Percentiles rank a stretch among this genome's conserved stretches.
Conservation (phyloP, 495 filamentous ascomycete species). For the Hyphodiscus hymeniophilus region DNA sequence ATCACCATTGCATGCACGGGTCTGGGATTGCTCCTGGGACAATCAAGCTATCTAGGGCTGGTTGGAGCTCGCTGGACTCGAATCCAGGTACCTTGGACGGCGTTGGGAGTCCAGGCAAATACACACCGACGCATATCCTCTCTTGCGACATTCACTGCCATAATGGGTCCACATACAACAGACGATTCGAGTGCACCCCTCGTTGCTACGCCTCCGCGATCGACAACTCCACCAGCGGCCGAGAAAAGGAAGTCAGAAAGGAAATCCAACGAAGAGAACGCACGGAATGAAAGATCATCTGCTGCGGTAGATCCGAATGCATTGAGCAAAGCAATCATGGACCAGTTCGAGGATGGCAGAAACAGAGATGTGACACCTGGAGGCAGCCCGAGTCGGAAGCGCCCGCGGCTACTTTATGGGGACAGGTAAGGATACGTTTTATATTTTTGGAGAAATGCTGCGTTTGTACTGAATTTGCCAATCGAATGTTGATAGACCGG, state of each 20-base stretch:
- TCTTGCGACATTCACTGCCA: conserved; percentile 1
- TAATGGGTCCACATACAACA: conserved; percentile 13
- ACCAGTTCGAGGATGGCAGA: conserved; percentile 51
- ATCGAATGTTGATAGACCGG: too few species aligned
- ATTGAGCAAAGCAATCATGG: conserved; percentile 51
- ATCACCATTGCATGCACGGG: conserved; percentile 1
- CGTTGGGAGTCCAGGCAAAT: neutral
- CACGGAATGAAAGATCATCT: conserved; percentile 8
- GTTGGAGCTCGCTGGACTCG: neutral
- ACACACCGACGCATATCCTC: neutral
- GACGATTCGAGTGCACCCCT: conserved; percentile 12
- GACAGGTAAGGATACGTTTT: conserved; percentile 21
- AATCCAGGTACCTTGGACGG: neutral
- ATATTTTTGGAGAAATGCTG: conserved; percentile 48
- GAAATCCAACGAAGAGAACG: conserved; percentile 13
- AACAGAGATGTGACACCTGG: conserved; percentile 61
- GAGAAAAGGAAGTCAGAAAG: conserved; percentile 22
- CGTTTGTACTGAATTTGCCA: too few species aligned
- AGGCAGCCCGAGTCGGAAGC: conserved; percentile 76
- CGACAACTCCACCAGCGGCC: conserved; percentile 15
- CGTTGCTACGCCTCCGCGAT: conserved; percentile 21
- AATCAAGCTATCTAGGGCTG: neutral
- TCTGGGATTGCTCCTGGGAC: neutral
- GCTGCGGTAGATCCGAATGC: conserved; percentile 40
- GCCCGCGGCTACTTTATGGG: conserved; percentile 70